These are phyloP conservation scores for Candida corydali DNA, from an alignment of 805 yeast species.

Conservation along the genomic window DNA sequence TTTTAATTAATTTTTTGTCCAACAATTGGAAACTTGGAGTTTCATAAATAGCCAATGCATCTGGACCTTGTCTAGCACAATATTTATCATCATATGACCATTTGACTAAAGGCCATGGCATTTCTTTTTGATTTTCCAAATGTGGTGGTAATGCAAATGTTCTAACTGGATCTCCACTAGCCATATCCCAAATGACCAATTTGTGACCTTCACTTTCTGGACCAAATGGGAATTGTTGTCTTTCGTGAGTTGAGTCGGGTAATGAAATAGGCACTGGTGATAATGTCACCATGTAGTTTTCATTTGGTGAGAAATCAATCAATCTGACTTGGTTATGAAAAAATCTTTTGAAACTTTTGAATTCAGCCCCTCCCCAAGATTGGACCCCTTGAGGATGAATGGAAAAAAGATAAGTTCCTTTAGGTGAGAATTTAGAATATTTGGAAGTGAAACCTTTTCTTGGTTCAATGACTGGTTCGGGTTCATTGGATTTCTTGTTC, in stretches of 20 bases:
- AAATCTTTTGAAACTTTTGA: conserved; percentile 70
- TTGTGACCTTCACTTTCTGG: conserved; percentile 89
- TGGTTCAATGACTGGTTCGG: conserved; percentile 74
- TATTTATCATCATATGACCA: conserved; percentile 92
- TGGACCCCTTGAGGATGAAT: conserved; percentile 93
- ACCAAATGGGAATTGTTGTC: conserved; percentile 74
- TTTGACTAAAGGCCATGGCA: conserved; percentile 94
- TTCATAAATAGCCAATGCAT: conserved; percentile 87
- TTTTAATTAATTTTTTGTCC: conserved; percentile 80
- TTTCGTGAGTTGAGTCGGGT: conserved; percentile 59
- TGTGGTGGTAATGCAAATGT: conserved; percentile 87
- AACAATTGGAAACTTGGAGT: conserved; percentile 71
- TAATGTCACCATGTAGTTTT: conserved; percentile 83
- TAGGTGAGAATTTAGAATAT: conserved; percentile 86
- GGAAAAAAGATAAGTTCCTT: conserved; percentile 83
- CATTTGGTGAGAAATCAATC: conserved; percentile 89
- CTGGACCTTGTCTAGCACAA: conserved; percentile 94
- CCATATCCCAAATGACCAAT: conserved; percentile 88
- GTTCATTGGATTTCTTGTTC: conserved; percentile 70
- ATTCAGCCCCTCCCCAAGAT: conserved; percentile 90
- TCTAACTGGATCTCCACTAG: conserved; percentile 76
- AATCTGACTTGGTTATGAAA: conserved; percentile 86
- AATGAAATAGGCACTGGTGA: conserved; percentile 78
- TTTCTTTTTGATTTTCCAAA: conserved; percentile 60
- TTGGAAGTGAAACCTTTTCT: conserved; percentile 84